Evolutionary conservation across 2,329 filamentous ascomycete genomes (phyloP).

Genomic region (Davidsoniella eucalypti): DNA sequence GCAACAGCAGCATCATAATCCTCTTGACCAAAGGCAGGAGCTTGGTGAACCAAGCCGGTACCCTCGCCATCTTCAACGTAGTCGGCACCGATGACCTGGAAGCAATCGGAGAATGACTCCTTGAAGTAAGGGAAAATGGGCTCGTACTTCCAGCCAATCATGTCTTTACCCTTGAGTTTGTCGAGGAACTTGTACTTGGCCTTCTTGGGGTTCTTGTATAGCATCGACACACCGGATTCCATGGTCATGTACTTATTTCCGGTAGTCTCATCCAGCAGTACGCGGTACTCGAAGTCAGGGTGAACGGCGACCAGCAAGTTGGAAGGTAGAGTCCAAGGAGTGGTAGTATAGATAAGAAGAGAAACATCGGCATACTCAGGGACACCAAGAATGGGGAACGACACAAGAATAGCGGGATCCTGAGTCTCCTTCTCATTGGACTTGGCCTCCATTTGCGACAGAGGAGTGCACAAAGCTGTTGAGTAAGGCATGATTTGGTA

Average conservation of each 20-base stretch:
- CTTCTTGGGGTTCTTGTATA: constrained; percentile 65
- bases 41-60: constrained; percentile 59
- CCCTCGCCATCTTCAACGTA: constrained; percentile 60
- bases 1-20: constrained; percentile 55
- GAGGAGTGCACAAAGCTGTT: constrained; percentile 54
- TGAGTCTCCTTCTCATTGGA: constrained; percentile 64
- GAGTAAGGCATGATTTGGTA: constrained; percentile 65
- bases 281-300: constrained; percentile 64
- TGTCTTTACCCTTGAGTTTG: constrained; percentile 48
- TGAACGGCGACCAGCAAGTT: constrained; percentile 56
- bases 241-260: constrained; percentile 54
- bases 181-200: constrained; percentile 55
- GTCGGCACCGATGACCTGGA: constrained; percentile 48
- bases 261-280: constrained; percentile 49
- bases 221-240: constrained; percentile 46
- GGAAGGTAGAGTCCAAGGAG: constrained; percentile 67
- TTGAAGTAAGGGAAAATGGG: constrained; percentile 58
- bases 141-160: constrained; percentile 57
- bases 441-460: constrained; percentile 60
- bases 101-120: constrained; percentile 52
- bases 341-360: constrained; percentile 41
- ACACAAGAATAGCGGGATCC: constrained; percentile 55
- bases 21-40: constrained; percentile 61
- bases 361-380: constrained; percentile 48
- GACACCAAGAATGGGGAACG: constrained; percentile 50